Conservation (phyloP, 2,329 filamentous ascomycete genomes). For the Botrytis hyacinthi region DNA sequence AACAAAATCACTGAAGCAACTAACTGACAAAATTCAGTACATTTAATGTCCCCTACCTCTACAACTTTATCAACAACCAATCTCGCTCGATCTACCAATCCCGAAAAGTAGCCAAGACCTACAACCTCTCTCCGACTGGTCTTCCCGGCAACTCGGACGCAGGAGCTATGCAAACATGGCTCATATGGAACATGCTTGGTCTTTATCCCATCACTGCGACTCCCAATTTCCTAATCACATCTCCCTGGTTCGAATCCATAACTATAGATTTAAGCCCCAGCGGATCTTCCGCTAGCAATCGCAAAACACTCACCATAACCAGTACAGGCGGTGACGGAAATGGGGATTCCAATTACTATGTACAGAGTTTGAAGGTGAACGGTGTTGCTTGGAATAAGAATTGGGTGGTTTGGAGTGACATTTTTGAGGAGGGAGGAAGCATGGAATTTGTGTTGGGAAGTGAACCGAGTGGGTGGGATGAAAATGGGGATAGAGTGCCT, state of each 20-base stretch:
- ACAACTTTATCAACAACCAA: constrained; percentile 49
- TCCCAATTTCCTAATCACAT: constrained; percentile 63
- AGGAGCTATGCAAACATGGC: constrained; percentile 69
- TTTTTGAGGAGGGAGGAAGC: constrained; percentile 62
- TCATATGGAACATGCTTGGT: constrained; percentile 57
- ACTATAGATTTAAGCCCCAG: constrained; percentile 43
- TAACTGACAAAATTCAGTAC: constrained; percentile 12
- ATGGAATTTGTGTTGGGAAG: constrained; percentile 62
- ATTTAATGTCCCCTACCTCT: constrained; percentile 64
- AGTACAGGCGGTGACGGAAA: constrained; percentile 44
- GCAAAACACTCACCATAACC: constrained; percentile 54
- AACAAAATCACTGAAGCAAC: neutral
- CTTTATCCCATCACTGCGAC: constrained; percentile 67
- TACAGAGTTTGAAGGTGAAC: constrained; percentile 65
- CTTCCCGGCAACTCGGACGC: constrained; percentile 56
- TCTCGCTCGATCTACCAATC: constrained; percentile 24
- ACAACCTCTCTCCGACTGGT: constrained; percentile 30
- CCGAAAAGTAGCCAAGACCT: constrained; percentile 16
- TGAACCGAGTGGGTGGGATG: constrained; percentile 48
- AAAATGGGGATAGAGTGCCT: constrained; percentile 50
- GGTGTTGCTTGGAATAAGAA: constrained; percentile 58
- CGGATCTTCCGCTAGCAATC: constrained; percentile 23
- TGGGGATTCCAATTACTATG: constrained; percentile 51
- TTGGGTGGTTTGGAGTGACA: constrained; percentile 64
- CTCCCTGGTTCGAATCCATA: constrained; percentile 60